Conservation (phyloP, 345 rosid genomes). For the Syzygium aromaticum region DNA sequence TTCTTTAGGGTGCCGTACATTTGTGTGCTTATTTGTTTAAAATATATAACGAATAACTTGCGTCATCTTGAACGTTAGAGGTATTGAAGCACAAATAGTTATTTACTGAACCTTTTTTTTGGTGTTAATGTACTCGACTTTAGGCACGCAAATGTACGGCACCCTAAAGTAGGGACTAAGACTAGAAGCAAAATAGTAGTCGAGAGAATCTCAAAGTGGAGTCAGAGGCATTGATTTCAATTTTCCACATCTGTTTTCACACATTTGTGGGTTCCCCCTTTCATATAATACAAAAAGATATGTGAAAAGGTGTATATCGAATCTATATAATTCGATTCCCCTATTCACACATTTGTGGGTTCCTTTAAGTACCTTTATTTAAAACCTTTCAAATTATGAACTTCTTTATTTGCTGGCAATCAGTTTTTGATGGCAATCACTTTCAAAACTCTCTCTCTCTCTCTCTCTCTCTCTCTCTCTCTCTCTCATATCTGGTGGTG, state of each 20-base stretch:
- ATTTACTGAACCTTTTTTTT: neutral
- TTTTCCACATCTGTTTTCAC: neutral
- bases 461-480: neutral
- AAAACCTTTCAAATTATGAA: too few relatives aligned
- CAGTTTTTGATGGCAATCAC: too few relatives aligned
- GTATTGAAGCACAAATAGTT: neutral
- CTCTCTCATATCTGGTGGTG: too few relatives aligned
- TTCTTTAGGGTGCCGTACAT: neutral
- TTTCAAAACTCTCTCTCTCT: too few relatives aligned
- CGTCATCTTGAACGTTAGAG: neutral
- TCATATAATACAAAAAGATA: neutral
- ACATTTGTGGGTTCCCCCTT: neutral
- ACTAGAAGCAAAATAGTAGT: neutral
- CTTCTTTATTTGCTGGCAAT: too few relatives aligned
- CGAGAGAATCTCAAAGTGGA: neutral
- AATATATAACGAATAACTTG: neutral
- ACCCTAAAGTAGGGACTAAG: neutral
- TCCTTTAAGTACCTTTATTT: too few relatives aligned
- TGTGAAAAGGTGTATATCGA: too few relatives aligned
- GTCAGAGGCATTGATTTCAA: neutral
- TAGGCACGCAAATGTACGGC: neutral
- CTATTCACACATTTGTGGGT: too few relatives aligned
- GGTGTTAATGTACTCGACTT: neutral
- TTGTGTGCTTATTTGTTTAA: neutral
- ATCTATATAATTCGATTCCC: too few relatives aligned